phyloP scores from a whole-genome alignment of 2,329 filamentous ascomycete genomes.

The Fusarium decemcellulare region DNA sequence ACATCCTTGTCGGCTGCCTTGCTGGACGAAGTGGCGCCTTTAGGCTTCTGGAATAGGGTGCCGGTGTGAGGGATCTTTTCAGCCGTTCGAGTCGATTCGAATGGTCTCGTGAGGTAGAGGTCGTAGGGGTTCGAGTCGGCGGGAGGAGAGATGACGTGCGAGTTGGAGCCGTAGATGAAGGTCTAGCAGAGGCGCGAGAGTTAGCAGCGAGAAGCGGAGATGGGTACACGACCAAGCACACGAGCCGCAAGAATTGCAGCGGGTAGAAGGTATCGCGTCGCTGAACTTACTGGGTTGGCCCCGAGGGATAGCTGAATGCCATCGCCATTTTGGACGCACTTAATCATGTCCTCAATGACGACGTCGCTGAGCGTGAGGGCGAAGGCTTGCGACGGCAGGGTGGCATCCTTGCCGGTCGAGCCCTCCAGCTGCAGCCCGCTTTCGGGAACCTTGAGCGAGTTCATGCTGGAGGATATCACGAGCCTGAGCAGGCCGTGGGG shows the following conservation, averaged over 20 bases:
- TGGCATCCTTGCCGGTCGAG: constrained; percentile 59
- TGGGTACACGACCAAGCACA: neutral
- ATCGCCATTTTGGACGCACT: constrained; percentile 69
- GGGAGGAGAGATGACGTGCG: constrained; percentile 61
- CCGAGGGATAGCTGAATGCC: constrained; percentile 71
- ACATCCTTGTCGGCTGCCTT: constrained; percentile 46
- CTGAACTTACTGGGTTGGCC: constrained; percentile 68
- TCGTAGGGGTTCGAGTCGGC: constrained; percentile 66
- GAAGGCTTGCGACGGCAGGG: constrained; percentile 69
- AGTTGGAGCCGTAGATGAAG: constrained; percentile 67
- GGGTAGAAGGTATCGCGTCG: neutral
- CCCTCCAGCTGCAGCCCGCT: constrained; percentile 70
- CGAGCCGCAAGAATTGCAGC: neutral
- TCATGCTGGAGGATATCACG: constrained; percentile 58
- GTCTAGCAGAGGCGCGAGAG: constrained; percentile 55
- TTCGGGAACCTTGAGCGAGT: constrained; percentile 69
- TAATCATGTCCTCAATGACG: constrained; percentile 74
- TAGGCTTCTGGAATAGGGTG: constrained; percentile 63
- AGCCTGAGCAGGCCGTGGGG: constrained; percentile 46
- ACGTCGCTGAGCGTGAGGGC: constrained; percentile 70
- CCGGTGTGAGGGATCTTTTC: constrained; percentile 66
- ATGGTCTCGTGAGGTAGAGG: constrained; percentile 68
- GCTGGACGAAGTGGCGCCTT: constrained; percentile 31
- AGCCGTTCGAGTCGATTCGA: constrained; percentile 61
- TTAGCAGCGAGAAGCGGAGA: constrained; percentile 32